Base-by-base conservation (phyloP, 305 asterid genomes). In the Euphrasia arctica region DNA sequence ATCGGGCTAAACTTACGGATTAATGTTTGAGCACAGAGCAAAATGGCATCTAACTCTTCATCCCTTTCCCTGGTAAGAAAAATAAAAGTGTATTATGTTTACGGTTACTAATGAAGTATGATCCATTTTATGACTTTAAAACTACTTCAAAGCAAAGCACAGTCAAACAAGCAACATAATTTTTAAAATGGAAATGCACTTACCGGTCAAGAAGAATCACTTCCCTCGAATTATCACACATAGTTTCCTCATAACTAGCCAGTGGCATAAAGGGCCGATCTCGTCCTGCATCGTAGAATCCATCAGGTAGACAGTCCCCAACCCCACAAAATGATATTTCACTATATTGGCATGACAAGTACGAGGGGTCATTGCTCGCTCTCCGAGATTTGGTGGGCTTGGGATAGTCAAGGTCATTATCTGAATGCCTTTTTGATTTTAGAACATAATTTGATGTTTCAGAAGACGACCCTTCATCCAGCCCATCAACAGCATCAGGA, bases 241-340 rank as follows among this genome's bases (percentile, higher is more conserved):
- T 58, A 64, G 72, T 79, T 60, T 84, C 76, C 74, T 90, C 94
- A 68, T 84, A 92, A 67, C 72, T 65, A 57, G 63, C 71, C 54
- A 92, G 75, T 10, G 87, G 80, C 90, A 80, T 70, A 76, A 90
- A 92, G 41, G 96, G 97, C 3, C 96, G 87, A 73, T 92, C 96
- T 69, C 98, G 77, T 25, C 98, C 98, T 13, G 96, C 95, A 70
- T 92, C 98, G 79, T 85, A 92, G 74, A 92, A 92, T 27, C 98
- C 98, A 83, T 92, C 98, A 25, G 90, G 89, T 60, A 92, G 76
- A 75, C 65, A 71, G 74, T 92, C 97, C 27, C 71, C 79, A 65
- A 75, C 74, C 13, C 95, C 89, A 77, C 96, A 87, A 80, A 83
- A 84, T 18, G 98, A 92, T 69, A 50, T 72, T 77, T 77, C 80